Evolutionary conservation across 2,329 filamentous ascomycete genomes (phyloP).

Genomic region (Paracoccidioides brasiliensis): DNA sequence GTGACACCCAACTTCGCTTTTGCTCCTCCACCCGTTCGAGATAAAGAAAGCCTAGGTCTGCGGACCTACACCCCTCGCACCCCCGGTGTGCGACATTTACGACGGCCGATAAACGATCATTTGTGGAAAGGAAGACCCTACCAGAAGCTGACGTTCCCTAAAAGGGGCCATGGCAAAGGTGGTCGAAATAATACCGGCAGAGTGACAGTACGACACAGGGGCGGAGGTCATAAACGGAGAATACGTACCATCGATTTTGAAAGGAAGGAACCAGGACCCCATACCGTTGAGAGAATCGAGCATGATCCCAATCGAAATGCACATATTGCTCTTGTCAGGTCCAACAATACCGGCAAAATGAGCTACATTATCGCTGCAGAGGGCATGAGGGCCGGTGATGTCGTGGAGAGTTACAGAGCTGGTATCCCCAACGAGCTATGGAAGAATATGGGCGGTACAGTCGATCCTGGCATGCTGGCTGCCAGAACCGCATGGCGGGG

Average conservation of each 20-base stretch:
- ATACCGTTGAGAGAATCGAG: constrained; percentile 85
- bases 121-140: constrained; percentile 87
- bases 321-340: constrained; percentile 77
- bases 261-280: constrained; percentile 64
- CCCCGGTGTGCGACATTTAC: constrained; percentile 81
- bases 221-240: constrained; percentile 81
- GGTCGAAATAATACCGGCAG: constrained; percentile 78
- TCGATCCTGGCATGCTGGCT: constrained; percentile 92
- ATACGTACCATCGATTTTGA: constrained; percentile 87
- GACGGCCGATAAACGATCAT: constrained; percentile 88
- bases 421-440: constrained; percentile 82
- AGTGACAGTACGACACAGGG: constrained; percentile 80
- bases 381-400: constrained; percentile 80
- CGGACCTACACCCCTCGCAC: constrained; percentile 89
- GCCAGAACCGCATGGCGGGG: constrained; percentile 88
- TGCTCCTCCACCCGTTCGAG: constrained; percentile 33
- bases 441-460: constrained; percentile 77
- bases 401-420: constrained; percentile 78
- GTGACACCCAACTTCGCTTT: constrained; percentile 22
- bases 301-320: constrained; percentile 89
- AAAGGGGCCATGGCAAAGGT: constrained; percentile 85
- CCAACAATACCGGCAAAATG: constrained; percentile 58
- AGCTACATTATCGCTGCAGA: constrained; percentile 94
- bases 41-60: constrained; percentile 38
- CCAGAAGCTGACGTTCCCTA: constrained; percentile 71